A percentile compares a stretch with the other conserved stretches of the same genome.
Evolutionary conservation across 345 rosid species (phyloP).

Genomic region (Reutealis trisperma): DNA sequence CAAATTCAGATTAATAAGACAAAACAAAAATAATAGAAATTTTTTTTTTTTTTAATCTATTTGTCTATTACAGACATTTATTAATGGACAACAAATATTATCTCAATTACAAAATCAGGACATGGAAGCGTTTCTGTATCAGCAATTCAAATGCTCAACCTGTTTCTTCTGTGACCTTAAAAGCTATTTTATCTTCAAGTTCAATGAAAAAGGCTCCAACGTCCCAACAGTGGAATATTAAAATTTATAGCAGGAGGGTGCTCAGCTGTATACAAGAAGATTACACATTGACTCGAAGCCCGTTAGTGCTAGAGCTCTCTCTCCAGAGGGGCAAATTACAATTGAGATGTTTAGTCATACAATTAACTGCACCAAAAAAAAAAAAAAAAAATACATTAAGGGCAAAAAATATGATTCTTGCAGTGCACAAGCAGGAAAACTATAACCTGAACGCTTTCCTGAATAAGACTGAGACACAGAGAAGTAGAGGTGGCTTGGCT

Average conservation of each 20-base stretch:
- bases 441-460: neutral
- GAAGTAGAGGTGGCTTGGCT: neutral
- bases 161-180: neutral
- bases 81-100: neutral
- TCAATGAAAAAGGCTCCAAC: neutral
- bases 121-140: neutral
- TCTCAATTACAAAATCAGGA: constrained; percentile 11
- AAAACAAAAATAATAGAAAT: neutral
- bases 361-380: constrained; percentile 14
- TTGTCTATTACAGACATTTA: neutral
- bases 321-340: constrained; percentile 4
- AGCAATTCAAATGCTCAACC: constrained; percentile 3
- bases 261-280: constrained; percentile 12
- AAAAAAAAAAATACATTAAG: neutral
- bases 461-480: neutral
- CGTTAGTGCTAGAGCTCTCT: neutral
- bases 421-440: neutral
- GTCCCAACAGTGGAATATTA: constrained; percentile 1
- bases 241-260: neutral
- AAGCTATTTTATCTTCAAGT: neutral
- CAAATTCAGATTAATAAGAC: too few relatives aligned
- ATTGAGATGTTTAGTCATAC: neutral
- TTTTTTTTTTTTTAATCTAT: too few relatives aligned
- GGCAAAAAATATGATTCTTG: neutral
- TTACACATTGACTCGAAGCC: neutral